Base-by-base conservation (phyloP, 495 filamentous ascomycete genomes). In the Aspergillus bertholletiae region DNA sequence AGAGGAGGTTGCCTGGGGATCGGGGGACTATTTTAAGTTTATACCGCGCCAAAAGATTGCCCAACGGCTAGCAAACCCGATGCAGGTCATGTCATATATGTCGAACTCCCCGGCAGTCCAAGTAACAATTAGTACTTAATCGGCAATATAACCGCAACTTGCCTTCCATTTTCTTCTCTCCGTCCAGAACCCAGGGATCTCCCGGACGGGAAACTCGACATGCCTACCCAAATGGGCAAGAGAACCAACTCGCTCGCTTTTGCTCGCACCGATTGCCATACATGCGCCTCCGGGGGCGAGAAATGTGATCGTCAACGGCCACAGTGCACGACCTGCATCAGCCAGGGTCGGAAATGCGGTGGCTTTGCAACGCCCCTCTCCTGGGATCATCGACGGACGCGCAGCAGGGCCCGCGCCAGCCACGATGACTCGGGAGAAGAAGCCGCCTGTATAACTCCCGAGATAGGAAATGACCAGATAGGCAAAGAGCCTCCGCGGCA, bases 181-280 rank as follows among this genome's bases (percentile, higher is more conserved):
- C 9, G 27, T 28, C n/a, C n/a, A 9, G 27, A 5, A 28, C 5
- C 27, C 5, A 39, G 4, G 12, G 5, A 39, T 17, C n/a, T 3
- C 34, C 34, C 34, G n/a, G 12, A 39, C 5, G n/a, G 34, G 34
- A 15, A 39, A 39, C 12, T 50, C 24, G 32, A 13, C 39, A 32
- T 45, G 15, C 46, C 40, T 53, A 17, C 51, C 28, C 39, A 53
- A 30, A 20, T 7, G 4, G 59, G 59, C 40, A 62, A 55, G 55
- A 55, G 56, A 55, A 55, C 59, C 21, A 62, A 56, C 50, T 62
- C 59, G 4, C 48, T 62, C 15, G 55, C 55, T 8, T 62, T 62
- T 39, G 59, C 59, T 23, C 55, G 27, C 5, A 48, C 51, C 21
- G 59, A 62, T 26, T 62, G 59, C 18, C 59, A 62, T 39, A 58